These are phyloP conservation scores for Rhinocladiella mackenziei DNA, from an alignment of 2,329 filamentous ascomycete genomes.

Conservation along the genomic window DNA sequence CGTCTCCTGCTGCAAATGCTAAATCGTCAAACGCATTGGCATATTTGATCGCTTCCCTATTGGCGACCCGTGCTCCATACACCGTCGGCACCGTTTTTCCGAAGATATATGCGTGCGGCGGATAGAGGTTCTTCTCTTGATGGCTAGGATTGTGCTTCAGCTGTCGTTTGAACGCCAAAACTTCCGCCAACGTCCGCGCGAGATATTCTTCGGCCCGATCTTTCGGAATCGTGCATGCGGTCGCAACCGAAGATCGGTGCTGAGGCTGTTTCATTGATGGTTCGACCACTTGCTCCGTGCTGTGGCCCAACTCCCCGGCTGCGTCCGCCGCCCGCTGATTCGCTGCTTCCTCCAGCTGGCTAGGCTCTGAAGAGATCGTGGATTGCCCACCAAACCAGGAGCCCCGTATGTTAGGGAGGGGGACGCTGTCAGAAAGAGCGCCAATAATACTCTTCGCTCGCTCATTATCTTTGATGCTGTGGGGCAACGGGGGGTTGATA, in stretches of 20 bases:
- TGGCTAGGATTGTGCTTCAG: slow-evolving; percentile 60
- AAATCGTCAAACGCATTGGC: slow-evolving; percentile 81
- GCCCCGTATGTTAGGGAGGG: slow-evolving; percentile 25
- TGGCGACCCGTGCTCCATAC: slow-evolving; percentile 70
- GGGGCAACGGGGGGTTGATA: slow-evolving; percentile 63
- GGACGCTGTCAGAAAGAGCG: slow-evolving; percentile 47
- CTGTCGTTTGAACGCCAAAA: slow-evolving; percentile 71
- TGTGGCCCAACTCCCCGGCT: slow-evolving; percentile 20
- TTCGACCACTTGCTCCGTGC: slow-evolving; percentile 19
- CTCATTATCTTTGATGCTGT: slow-evolving; percentile 29
- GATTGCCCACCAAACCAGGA: slow-evolving; percentile 16
- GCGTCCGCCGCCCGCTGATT: slow-evolving; percentile 34
- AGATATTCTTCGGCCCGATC: slow-evolving; percentile 64
- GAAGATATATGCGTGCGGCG: slow-evolving; percentile 78
- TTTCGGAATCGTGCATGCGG: slow-evolving; percentile 49
- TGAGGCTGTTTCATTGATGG: slow-evolving; percentile 19
- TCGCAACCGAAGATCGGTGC: slow-evolving; percentile 34
- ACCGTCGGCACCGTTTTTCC: slow-evolving; percentile 83
- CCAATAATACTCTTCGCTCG: slow-evolving; percentile 41
- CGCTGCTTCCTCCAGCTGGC: slow-evolving; percentile 13
- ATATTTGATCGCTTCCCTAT: slow-evolving; percentile 68
- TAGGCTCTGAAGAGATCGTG: slow-evolving; percentile 4
- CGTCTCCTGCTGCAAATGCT: slow-evolving; percentile 81
- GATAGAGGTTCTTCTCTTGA: slow-evolving; percentile 67
- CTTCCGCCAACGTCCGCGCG: slow-evolving; percentile 65